phyloP scores from a whole-genome alignment of 345 rosid species.

The Ceriops tagal region DNA sequence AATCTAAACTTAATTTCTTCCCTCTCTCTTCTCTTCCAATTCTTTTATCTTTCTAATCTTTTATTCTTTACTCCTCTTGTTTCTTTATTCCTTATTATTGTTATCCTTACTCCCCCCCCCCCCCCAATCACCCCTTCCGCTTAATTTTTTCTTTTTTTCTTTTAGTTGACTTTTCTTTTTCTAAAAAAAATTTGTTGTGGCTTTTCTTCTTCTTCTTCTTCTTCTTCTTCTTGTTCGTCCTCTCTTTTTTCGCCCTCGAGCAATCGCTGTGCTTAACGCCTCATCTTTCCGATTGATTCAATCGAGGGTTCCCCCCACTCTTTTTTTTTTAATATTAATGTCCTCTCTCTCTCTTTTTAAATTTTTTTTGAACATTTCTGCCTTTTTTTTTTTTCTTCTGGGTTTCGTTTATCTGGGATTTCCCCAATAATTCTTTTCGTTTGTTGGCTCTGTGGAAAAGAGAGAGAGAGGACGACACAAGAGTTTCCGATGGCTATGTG shows the following conservation, averaged over 20 bases:
- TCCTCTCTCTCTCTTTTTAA: no score
- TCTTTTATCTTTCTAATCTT: no score
- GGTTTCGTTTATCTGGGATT: slow-evolving; percentile 20
- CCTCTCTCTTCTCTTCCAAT: no score
- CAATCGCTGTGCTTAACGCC: slow-evolving; percentile 34
- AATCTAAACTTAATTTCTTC: no score
- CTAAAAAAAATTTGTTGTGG: no score
- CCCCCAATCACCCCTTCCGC: slow-evolving; percentile 1
- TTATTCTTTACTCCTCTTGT: not conserved
- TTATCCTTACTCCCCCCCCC: not conserved
- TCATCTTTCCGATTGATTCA: slow-evolving; percentile 29
- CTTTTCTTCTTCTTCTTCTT: no score
- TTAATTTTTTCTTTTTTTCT: not conserved
- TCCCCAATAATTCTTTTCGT: no score
- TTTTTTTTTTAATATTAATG: no score
- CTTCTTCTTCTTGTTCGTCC: not conserved
- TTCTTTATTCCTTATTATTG: not conserved
- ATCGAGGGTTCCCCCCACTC: slow-evolving; percentile 36
- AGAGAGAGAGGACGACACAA: no score
- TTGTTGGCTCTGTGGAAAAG: no score
- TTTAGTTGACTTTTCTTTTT: not conserved
- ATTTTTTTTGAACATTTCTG: no score
- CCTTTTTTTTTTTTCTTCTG: not conserved
- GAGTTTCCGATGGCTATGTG: slow-evolving; percentile 43
- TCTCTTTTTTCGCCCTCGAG: slow-evolving; percentile 32